Evolutionary conservation across 225 moss, liverwort and hornwort species (phyloP).

Genomic region (Polytrichum commune): DNA sequence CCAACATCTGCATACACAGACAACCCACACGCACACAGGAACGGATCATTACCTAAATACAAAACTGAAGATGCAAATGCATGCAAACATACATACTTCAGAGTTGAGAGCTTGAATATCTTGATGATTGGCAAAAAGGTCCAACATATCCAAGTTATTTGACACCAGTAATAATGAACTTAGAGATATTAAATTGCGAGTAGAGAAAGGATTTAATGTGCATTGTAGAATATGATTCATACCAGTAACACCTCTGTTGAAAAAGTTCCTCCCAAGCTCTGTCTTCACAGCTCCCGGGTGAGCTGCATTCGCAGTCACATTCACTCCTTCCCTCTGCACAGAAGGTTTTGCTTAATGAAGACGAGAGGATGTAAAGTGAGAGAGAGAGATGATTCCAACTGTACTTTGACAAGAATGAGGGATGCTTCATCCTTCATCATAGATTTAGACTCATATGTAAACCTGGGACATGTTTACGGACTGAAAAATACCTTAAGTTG

Average conservation of each 20-base stretch:
- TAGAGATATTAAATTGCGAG: too few relatives aligned
- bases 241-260: constrained; percentile 35
- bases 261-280: constrained; percentile 32
- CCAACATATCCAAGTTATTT: background rate
- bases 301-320: constrained; percentile 33
- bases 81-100: background rate
- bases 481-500: constrained; percentile 26
- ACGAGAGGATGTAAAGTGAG: too few relatives aligned
- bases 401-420: too few relatives aligned
- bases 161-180: too few relatives aligned
- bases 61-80: background rate
- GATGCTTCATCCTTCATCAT: too few relatives aligned
- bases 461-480: too few relatives aligned
- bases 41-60: background rate
- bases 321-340: constrained; percentile 36
- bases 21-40: background rate
- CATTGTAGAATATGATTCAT: background rate
- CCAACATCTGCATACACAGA: constrained; percentile 26
- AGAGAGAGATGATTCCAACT: too few relatives aligned
- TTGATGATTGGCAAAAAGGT: too few relatives aligned
- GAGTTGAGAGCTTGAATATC: background rate
- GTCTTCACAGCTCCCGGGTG: constrained; percentile 40
- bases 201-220: too few relatives aligned
- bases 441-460: too few relatives aligned
- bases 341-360: background rate